A percentile compares a stretch with the other conserved stretches of the same genome.
Conservation (phyloP, 345 rosid species). For the Eucalyptus guilfoylei region DNA sequence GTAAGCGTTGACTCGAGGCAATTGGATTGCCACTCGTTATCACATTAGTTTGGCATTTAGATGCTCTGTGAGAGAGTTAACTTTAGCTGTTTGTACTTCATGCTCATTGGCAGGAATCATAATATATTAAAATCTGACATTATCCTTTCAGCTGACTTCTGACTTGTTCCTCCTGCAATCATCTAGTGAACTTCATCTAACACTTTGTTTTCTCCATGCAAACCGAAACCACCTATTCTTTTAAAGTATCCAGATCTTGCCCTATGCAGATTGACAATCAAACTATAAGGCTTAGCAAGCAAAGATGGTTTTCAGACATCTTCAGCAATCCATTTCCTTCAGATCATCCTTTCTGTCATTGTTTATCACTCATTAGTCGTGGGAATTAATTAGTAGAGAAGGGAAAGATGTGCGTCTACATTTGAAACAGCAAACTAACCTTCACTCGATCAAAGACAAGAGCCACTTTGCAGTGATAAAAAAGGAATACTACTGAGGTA, state of each 20-base stretch:
- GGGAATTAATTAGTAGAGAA: not conserved
- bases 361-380: not conserved
- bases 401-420: not conserved
- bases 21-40: not conserved
- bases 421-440: not conserved
- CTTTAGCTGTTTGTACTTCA: not conserved
- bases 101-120: not conserved
- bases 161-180: not conserved
- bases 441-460: not conserved
- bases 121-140: not conserved
- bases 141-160: not conserved
- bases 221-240: not conserved
- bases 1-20: not conserved
- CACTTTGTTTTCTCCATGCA: not conserved
- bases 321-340: not conserved
- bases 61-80: not conserved
- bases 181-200: not conserved
- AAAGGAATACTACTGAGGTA: not conserved
- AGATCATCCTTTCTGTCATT: not conserved
- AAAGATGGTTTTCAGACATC: not conserved
- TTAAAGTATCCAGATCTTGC: not conserved
- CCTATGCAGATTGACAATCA: not conserved
- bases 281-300: not conserved
- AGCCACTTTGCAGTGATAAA: not conserved
- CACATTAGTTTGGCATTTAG: not conserved